Evolutionary conservation across 2,329 filamentous ascomycete species (phyloP).

Genomic region (Cladosporium sp.): DNA sequence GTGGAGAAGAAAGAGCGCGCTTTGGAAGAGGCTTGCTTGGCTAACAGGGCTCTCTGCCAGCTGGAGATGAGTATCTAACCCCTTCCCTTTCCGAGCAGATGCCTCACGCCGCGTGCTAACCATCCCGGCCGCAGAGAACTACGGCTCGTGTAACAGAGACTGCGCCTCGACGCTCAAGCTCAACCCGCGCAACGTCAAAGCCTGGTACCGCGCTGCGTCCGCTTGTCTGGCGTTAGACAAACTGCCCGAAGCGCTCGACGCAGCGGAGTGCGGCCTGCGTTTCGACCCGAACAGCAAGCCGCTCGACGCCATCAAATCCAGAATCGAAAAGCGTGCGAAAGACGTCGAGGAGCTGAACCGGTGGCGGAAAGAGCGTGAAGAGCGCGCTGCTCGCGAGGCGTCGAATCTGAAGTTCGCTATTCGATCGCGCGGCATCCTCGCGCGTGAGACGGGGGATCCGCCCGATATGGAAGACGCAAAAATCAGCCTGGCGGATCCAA

Average conservation of each 20-base stretch:
- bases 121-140: constrained; percentile 59
- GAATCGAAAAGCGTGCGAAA: constrained; percentile 56
- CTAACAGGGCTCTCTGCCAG: constrained; percentile 86
- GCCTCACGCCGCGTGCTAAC: constrained; percentile 16
- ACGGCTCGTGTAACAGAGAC: constrained; percentile 78
- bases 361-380: constrained; percentile 51
- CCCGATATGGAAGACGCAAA: constrained; percentile 84
- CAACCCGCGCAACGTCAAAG: constrained; percentile 79
- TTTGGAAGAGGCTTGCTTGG: constrained; percentile 69
- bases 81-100: constrained; percentile 11
- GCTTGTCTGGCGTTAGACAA: constrained; percentile 76
- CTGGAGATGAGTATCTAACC: constrained; percentile 61
- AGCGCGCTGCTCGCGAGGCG: constrained; percentile 51
- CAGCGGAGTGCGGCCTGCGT: constrained; percentile 64
- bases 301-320: constrained; percentile 55
- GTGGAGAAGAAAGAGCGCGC: constrained; percentile 55
- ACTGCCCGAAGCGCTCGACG: constrained; percentile 71
- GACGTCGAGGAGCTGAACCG: constrained; percentile 51
- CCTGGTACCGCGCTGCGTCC: constrained; percentile 75
- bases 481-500: constrained; percentile 63
- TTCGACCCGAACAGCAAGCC: constrained; percentile 66
- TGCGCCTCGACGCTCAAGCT: constrained; percentile 72
- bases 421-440: constrained; percentile 62
- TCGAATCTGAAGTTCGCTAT: constrained; percentile 49
- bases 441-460: constrained; percentile 60